phyloP scores from a whole-genome alignment of 225 moss, liverwort and hornwort species.

The Climacium dendroides region DNA sequence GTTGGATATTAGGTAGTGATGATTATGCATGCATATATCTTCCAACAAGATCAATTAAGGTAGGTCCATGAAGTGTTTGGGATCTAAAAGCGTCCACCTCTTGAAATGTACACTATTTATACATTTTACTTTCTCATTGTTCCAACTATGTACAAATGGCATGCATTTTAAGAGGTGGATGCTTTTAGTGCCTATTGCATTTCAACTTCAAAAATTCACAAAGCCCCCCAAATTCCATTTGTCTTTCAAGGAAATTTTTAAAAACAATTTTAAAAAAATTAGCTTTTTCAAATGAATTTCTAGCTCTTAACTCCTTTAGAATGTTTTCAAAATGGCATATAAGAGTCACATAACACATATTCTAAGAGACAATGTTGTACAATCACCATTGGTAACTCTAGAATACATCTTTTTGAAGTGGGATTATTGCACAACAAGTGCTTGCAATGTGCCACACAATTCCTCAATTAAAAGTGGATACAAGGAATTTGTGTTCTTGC shows the following conservation, averaged over 20 bases:
- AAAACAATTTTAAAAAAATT: rapidly evolving
- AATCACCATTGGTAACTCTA: too few species aligned
- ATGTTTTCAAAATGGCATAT: too few species aligned
- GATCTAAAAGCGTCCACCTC: rapidly evolving
- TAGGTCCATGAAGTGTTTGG: too few species aligned
- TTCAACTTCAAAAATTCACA: background rate
- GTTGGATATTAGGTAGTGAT: too few species aligned
- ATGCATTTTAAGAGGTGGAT: background rate
- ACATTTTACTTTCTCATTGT: too few species aligned
- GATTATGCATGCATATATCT: too few species aligned
- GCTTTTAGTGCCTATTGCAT: background rate
- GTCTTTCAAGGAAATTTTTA: too few species aligned
- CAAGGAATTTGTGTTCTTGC: background rate
- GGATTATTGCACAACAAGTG: background rate
- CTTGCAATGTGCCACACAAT: too few species aligned
- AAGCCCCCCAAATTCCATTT: background rate
- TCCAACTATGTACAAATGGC: background rate
- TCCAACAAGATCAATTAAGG: too few species aligned
- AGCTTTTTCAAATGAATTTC: background rate
- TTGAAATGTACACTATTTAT: background rate
- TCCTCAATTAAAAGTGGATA: background rate
- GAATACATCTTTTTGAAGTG: background rate
- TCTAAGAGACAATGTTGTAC: too few species aligned
- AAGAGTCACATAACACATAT: too few species aligned
- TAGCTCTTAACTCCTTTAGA: background rate